Evolutionary conservation across 2,329 filamentous ascomycete species (phyloP), one percentile per base, ranked within the genome.

Genomic region (Ceratocystis colombiana): DNA sequence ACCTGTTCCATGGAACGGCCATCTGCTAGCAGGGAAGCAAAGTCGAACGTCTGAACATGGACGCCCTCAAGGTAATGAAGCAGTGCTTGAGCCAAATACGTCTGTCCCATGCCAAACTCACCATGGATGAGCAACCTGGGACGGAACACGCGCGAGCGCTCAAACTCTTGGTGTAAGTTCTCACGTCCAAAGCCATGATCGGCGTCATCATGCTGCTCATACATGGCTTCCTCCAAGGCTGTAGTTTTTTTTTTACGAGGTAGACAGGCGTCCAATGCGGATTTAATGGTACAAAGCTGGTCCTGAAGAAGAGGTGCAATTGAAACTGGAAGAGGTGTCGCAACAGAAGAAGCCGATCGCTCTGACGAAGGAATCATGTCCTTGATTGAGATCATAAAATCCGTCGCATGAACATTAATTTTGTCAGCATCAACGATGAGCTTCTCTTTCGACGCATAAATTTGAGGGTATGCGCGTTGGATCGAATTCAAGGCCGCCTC

Each of bases 361-460:
- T 97, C 90, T 0, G 94, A 97, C 0, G 94, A 97, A 5, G 94
- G 94, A 10, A 96, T 84, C 77, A 99, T 90, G 76, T 96, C 96
- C 78, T 96, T 96, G 73, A 96, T 87, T 0, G 93, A 96, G 15
- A 96, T 83, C 88, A 96, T 96, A 72, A 99, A 99, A 75, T 99
- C 94, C 66, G 94, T 94, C 3, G 94, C 90, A 55, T 89, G 87
- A 46, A 99, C 86, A 67, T 85, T 85, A 72, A 99, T 96, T 71
- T 86, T 89, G 68, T 84, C 83, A 0, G 92, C 87, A 71, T 96
- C 87, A 67, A 99, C 94, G 55, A 95, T 77, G 41, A 97, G 84
- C 77, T 96, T 96, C 74, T 95, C 86, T 70, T 89, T 87, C 0
- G 92, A 93, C 28, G 85, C 84, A 78, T 99, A 99, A 69, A 99